A percentile compares a stretch with the other conserved stretches of the same genome.
These are phyloP conservation scores for Candida nitratophila DNA, from an alignment of 805 yeast genomes.

Conservation along the genomic window DNA sequence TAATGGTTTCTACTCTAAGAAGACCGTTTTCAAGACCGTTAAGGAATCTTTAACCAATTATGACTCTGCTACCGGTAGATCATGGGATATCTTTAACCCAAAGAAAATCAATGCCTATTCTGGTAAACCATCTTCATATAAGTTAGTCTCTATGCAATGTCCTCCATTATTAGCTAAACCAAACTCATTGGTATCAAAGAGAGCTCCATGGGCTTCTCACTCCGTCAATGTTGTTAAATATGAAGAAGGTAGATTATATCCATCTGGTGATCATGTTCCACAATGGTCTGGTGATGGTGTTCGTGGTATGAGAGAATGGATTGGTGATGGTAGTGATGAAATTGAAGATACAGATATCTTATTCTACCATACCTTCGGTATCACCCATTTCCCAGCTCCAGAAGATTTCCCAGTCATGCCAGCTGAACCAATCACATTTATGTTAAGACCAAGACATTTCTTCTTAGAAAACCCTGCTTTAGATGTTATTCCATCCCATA, in stretches of 20 bases:
- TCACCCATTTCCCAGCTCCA: constrained; percentile 82
- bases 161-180: constrained; percentile 68
- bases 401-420: constrained; percentile 91
- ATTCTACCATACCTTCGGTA: constrained; percentile 76
- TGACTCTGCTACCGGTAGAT: constrained; percentile 56
- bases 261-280: constrained; percentile 74
- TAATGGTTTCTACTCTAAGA: constrained; percentile 64
- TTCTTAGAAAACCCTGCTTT: constrained; percentile 72
- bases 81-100: constrained; percentile 78
- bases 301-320: constrained; percentile 63
- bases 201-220: constrained; percentile 77
- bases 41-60: constrained; percentile 57
- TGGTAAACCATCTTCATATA: constrained; percentile 69
- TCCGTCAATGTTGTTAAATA: constrained; percentile 66
- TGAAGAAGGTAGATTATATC: constrained; percentile 65
- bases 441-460: constrained; percentile 74
- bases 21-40: constrained; percentile 62
- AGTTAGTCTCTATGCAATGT: constrained; percentile 68
- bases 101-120: constrained; percentile 58
- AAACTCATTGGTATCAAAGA: constrained; percentile 67
- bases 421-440: constrained; percentile 68
- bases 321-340: constrained; percentile 50
- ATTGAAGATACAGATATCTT: constrained; percentile 67
- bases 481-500: constrained; percentile 63
- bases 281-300: constrained; percentile 68